Percentiles rank a stretch among this genome's conserved stretches.
These are phyloP conservation scores for Podospora australis DNA, from an alignment of 495 filamentous ascomycete species.

Conservation along the genomic window DNA sequence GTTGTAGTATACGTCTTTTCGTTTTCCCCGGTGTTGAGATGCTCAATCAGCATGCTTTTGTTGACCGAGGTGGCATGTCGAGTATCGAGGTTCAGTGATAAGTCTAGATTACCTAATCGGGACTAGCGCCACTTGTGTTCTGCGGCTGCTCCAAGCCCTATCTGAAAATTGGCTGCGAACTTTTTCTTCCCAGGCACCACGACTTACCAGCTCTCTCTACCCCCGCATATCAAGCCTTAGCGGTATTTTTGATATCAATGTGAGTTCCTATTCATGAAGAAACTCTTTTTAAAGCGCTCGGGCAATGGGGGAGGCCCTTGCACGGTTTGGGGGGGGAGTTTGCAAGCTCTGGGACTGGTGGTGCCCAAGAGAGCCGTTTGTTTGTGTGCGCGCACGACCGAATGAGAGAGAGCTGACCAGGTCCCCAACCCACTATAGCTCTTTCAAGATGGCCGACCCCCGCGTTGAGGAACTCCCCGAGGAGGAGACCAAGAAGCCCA, in stretches of 20 bases:
- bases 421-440: slow-evolving; percentile 9
- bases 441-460: slow-evolving; percentile 78
- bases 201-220: slow-evolving; percentile 17
- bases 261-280: slow-evolving; percentile 15
- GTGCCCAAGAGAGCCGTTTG: background rate
- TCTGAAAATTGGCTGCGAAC: slow-evolving; percentile 27
- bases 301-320: background rate
- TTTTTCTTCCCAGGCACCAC: slow-evolving; percentile 29
- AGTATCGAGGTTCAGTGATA: no score
- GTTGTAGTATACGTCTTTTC: no score
- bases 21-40: no score
- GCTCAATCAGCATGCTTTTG: no score
- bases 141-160: slow-evolving; percentile 22
- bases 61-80: no score
- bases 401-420: slow-evolving; percentile 21
- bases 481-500: slow-evolving; percentile 71
- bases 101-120: slow-evolving; percentile 15
- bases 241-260: slow-evolving; percentile 25
- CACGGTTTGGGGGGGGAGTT: background rate
- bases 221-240: slow-evolving; percentile 26
- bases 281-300: background rate
- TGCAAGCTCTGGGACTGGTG: background rate
- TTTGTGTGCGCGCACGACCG: slow-evolving; percentile 16
- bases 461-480: slow-evolving; percentile 96
- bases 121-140: slow-evolving; percentile 12